These are phyloP conservation scores for Danielia reshetovae DNA, from an alignment of 805 yeast species.

Conservation along the genomic window DNA sequence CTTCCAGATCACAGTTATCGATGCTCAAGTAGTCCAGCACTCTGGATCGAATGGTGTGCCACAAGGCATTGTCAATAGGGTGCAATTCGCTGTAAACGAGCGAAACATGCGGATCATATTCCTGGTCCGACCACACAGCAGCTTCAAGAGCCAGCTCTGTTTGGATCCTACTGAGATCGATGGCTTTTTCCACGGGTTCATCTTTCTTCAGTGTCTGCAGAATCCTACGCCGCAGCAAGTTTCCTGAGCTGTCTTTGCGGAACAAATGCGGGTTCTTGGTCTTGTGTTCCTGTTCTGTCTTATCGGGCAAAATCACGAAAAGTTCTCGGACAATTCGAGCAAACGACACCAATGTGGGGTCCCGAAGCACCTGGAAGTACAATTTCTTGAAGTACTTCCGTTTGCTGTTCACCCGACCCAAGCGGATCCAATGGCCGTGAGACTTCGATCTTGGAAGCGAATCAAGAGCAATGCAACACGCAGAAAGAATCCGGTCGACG, in stretches of 20 bases:
- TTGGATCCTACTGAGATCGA: slow-evolving; percentile 28
- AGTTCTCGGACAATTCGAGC: slow-evolving; percentile 56
- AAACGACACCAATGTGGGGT: slow-evolving; percentile 47
- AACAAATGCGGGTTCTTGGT: slow-evolving; percentile 37
- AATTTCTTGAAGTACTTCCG: slow-evolving; percentile 50
- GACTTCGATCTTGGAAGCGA: slow-evolving; percentile 31
- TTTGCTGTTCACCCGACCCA: slow-evolving; percentile 46
- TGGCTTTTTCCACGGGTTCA: slow-evolving; percentile 13
- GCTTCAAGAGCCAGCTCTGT: slow-evolving; percentile 47
- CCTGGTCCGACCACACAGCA: slow-evolving; percentile 50
- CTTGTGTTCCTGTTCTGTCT: slow-evolving; percentile 32
- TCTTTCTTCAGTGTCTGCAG: slow-evolving; percentile 16
- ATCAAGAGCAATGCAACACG: slow-evolving; percentile 53
- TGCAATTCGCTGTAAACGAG: slow-evolving; percentile 61
- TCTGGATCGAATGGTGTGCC: slow-evolving; percentile 60
- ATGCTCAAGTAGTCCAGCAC: slow-evolving; percentile 61
- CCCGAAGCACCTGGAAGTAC: slow-evolving; percentile 43
- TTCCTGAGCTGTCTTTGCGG: slow-evolving; percentile 30
- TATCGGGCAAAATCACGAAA: slow-evolving; percentile 45
- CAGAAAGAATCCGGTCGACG: slow-evolving; percentile 53
- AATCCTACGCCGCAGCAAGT: slow-evolving; percentile 20
- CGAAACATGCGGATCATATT: slow-evolving; percentile 71
- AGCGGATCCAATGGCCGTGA: slow-evolving; percentile 36
- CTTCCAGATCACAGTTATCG: slow-evolving; percentile 37
- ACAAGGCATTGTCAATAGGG: slow-evolving; percentile 64